A percentile compares a stretch with the other conserved stretches of the same genome.
Conservation (phyloP, 2,329 filamentous ascomycete genomes). For the Stemphylium beticola region DNA sequence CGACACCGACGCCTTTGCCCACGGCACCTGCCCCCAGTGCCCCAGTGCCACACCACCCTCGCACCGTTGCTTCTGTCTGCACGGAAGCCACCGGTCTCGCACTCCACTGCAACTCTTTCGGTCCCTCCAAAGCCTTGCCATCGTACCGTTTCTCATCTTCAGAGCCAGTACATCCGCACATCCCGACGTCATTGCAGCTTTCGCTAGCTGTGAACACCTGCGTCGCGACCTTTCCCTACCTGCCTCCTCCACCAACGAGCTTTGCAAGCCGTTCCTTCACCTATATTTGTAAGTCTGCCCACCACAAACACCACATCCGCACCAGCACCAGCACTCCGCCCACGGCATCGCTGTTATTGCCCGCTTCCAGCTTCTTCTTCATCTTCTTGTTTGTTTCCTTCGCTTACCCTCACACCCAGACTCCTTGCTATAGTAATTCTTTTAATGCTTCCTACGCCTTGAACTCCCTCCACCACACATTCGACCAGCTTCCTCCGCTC, state of each 20-base stretch:
- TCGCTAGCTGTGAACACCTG: constrained; percentile 33
- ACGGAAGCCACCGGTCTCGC: constrained; percentile 42
- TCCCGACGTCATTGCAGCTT: constrained; percentile 46
- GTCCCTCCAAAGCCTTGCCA: constrained; percentile 21
- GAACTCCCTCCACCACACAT: constrained; percentile 37
- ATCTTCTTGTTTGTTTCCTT: constrained; percentile 6
- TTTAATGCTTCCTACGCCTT: constrained; percentile 54
- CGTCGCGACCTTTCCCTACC: constrained; percentile 12
- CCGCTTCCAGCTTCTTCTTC: neutral
- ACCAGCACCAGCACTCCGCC: neutral
- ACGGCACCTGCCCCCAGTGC: constrained; percentile 32
- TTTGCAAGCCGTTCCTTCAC: constrained; percentile 20
- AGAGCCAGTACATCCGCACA: constrained; percentile 20
- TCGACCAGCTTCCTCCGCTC: constrained; percentile 39
- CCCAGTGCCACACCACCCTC: constrained; percentile 20
- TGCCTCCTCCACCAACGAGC: constrained; percentile 19
- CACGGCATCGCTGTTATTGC: neutral
- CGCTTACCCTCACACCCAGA: constrained; percentile 15
- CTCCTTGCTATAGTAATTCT: constrained; percentile 32
- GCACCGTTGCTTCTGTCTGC: constrained; percentile 9
- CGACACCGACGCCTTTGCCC: constrained; percentile 22
- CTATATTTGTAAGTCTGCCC: constrained; percentile 25
- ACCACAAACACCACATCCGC: neutral
- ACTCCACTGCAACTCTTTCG: constrained; percentile 19
- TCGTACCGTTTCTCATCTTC: constrained; percentile 14